These are phyloP conservation scores for Cryptosporidium parvum DNA, from an alignment of 169 alveolate species.

Conservation along the genomic window DNA sequence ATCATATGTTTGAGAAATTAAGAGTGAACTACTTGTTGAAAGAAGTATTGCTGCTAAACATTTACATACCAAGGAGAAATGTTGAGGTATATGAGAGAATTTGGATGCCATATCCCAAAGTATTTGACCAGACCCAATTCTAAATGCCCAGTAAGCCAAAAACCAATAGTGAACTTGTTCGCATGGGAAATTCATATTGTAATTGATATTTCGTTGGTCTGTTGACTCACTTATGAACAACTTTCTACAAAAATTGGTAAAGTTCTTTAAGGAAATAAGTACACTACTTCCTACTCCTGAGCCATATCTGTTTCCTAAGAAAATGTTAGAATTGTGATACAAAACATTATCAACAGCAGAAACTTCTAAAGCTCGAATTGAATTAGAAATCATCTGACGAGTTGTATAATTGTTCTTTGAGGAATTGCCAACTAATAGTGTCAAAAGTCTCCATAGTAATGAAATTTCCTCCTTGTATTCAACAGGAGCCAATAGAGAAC, in stretches of 20 bases:
- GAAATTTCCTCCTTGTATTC: constrained; percentile 47
- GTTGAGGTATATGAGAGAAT: constrained; percentile 28
- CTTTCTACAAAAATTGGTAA: constrained; percentile 24
- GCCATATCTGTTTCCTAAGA: constrained; percentile 24
- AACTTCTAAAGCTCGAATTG: constrained; percentile 30
- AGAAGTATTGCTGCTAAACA: constrained; percentile 50
- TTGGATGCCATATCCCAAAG: constrained; percentile 61
- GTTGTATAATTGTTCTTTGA: constrained; percentile 13
- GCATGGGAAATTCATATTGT: constrained; percentile 26
- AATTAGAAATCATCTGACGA: constrained; percentile 52
- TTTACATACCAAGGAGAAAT: constrained; percentile 54
- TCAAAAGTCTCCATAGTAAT: constrained; percentile 43
- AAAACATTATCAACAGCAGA: constrained; percentile 59
- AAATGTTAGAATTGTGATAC: constrained; percentile 40
- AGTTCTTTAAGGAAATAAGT: constrained; percentile 42
- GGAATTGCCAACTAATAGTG: constrained; percentile 31
- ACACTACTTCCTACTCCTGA: constrained; percentile 21
- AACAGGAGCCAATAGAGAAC: constrained; percentile 32
- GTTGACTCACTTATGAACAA: constrained; percentile 14
- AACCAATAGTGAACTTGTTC: constrained; percentile 57
- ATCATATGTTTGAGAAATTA: constrained; percentile 29
- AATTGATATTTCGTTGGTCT: background rate
- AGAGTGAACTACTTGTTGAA: constrained; percentile 60
- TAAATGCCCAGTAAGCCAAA: constrained; percentile 74
- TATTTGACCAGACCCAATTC: constrained; percentile 67